Evolutionary conservation across 805 yeast genomes (phyloP).

Genomic region (Myxozyma nipponensis): DNA sequence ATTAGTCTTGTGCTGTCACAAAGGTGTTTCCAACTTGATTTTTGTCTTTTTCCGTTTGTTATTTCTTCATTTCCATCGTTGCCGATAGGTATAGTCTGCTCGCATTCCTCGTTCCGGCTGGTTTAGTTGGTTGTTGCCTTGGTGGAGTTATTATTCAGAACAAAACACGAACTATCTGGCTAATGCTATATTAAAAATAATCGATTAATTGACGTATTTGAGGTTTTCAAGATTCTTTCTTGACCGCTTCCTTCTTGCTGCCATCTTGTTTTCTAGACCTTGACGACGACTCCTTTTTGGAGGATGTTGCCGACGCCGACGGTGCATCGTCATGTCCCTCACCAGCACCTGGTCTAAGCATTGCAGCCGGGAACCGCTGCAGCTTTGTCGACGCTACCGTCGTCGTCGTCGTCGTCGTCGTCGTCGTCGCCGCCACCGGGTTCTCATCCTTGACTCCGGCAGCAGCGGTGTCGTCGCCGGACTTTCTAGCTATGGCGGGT

Average conservation of each 20-base stretch:
- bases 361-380: not conserved
- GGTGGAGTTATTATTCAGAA: too few species aligned
- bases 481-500: slow-evolving; percentile 8
- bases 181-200: too few species aligned
- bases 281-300: not conserved
- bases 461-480: not conserved
- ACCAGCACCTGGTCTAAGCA: not conserved
- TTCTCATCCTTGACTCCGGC: not conserved
- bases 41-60: not conserved
- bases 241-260: not conserved
- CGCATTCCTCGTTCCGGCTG: too few species aligned
- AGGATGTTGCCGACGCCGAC: not conserved
- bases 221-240: too few species aligned
- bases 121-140: too few species aligned
- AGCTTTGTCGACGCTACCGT: too few species aligned
- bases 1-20: slow-evolving; percentile 5
- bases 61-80: not conserved
- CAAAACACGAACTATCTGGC: too few species aligned
- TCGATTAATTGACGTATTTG: too few species aligned
- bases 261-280: not conserved
- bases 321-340: not conserved
- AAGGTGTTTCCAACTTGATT: slow-evolving; percentile 1
- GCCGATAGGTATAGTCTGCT: too few species aligned
- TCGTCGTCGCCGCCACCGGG: not conserved
- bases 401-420: too few species aligned